Conservation (phyloP, 805 yeast genomes). For the Starmerella davenportii region DNA sequence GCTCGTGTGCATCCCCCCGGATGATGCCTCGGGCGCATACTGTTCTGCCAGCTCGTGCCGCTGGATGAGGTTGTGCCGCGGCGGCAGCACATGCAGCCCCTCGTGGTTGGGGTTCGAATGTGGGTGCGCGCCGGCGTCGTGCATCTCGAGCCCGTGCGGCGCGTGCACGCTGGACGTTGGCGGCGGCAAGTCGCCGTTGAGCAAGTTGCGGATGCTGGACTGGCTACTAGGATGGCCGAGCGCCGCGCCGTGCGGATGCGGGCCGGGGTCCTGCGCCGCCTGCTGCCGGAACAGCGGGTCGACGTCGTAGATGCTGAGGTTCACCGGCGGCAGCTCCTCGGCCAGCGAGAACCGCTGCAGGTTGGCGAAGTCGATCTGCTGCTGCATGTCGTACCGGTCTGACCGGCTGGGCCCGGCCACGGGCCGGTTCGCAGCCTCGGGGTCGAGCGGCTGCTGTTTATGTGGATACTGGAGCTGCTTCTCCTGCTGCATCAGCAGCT, state of each 20-base stretch:
- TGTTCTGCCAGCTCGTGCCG: slow-evolving; percentile 13
- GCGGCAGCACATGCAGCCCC: not conserved
- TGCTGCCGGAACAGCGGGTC: slow-evolving; percentile 9
- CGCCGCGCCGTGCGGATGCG: not conserved
- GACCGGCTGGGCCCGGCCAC: slow-evolving; percentile 10
- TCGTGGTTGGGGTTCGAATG: not conserved
- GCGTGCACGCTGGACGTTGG: not conserved
- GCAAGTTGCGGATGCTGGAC: slow-evolving; percentile 1
- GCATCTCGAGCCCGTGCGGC: not conserved
- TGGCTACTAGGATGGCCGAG: not conserved
- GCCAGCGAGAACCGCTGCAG: slow-evolving; percentile 22
- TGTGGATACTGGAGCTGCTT: slow-evolving; percentile 22
- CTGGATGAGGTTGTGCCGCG: slow-evolving; percentile 5
- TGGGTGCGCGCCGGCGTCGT: not conserved
- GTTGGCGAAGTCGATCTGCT: slow-evolving; percentile 17
- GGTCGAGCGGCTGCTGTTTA: slow-evolving; percentile 14
- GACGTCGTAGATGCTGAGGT: slow-evolving; percentile 12
- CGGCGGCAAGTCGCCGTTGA: not conserved
- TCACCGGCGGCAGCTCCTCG: slow-evolving; percentile 19
- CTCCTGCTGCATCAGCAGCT: slow-evolving; percentile 26
- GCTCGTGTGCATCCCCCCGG: not conserved
- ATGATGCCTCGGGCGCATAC: slow-evolving; percentile 3
- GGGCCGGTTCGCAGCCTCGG: slow-evolving; percentile 2
- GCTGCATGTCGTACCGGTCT: slow-evolving; percentile 1
- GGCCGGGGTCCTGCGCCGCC: not conserved